Percentiles rank a stretch among this genome's conserved stretches.
These are phyloP conservation scores for Boletus tomentosulus DNA, from an alignment of 768 basidiomycete genomes.

Conservation along the genomic window DNA sequence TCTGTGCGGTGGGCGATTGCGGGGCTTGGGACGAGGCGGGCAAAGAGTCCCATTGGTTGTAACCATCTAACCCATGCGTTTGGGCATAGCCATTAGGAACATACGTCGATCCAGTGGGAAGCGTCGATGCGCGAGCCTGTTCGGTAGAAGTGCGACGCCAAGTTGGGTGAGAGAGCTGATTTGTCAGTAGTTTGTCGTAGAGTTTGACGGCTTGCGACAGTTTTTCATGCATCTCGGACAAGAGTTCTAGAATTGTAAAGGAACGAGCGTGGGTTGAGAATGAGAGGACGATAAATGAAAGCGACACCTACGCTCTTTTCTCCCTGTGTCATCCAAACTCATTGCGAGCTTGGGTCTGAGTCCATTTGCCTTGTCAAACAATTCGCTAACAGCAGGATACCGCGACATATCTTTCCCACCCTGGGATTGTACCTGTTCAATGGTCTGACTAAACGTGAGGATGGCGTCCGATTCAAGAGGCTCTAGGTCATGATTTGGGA, in stretches of 20 bases:
- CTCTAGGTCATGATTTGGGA: slow-evolving; percentile 78
- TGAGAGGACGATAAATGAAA: neutral
- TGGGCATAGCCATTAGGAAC: slow-evolving; percentile 32
- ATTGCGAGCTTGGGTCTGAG: slow-evolving; percentile 78
- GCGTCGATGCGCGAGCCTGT: slow-evolving; percentile 14
- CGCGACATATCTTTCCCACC: slow-evolving; percentile 74
- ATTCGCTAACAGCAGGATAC: slow-evolving; percentile 79
- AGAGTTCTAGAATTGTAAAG: slow-evolving; percentile 51
- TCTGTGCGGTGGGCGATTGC: slow-evolving; percentile 26
- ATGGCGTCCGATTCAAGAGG: slow-evolving; percentile 83
- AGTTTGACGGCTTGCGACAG: slow-evolving; percentile 87
- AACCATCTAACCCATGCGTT: slow-evolving; percentile 24
- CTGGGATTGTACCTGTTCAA: slow-evolving; percentile 77
- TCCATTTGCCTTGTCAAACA: slow-evolving; percentile 79
- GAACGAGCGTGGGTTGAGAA: neutral
- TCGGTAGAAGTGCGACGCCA: slow-evolving; percentile 43
- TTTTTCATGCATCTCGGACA: slow-evolving; percentile 94
- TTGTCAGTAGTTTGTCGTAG: slow-evolving; percentile 84
- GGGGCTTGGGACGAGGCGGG: slow-evolving; percentile 22
- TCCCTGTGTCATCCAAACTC: slow-evolving; percentile 77
- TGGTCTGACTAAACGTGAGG: slow-evolving; percentile 84
- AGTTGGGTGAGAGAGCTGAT: slow-evolving; percentile 70
- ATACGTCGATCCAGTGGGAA: slow-evolving; percentile 25
- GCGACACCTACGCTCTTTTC: slow-evolving; percentile 72
- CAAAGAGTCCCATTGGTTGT: slow-evolving; percentile 30